Evolutionary conservation across 345 rosid species (phyloP).

Genomic region (Streptanthus diversifolius): DNA sequence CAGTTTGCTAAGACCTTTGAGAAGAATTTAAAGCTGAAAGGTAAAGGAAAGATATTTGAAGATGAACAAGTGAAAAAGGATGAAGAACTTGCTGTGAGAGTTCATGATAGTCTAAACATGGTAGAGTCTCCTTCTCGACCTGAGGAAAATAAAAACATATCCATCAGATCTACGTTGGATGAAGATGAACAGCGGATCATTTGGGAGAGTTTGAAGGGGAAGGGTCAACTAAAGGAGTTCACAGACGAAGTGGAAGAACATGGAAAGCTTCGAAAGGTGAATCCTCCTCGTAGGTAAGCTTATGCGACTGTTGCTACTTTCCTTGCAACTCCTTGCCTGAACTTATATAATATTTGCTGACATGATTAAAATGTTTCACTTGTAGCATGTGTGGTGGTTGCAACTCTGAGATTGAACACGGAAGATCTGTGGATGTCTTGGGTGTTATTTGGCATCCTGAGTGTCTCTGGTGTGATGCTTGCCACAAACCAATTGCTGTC

Average conservation of each 20-base stretch:
- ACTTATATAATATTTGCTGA: neutral
- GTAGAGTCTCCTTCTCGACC: slow-evolving; percentile 39
- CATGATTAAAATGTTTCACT: neutral
- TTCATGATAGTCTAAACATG: slow-evolving; percentile 58
- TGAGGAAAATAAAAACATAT: neutral
- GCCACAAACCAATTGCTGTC: slow-evolving; percentile 56
- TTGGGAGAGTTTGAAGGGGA: slow-evolving; percentile 17
- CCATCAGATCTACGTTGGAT: neutral
- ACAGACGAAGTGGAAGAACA: neutral
- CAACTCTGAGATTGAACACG: slow-evolving; percentile 48
- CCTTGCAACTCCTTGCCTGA: neutral
- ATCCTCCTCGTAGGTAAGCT: slow-evolving; percentile 27
- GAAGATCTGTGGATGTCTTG: slow-evolving; percentile 61
- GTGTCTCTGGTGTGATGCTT: slow-evolving; percentile 65
- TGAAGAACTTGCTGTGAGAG: slow-evolving; percentile 56
- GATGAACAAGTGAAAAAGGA: slow-evolving; percentile 62
- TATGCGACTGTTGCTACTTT: neutral
- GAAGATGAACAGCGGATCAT: slow-evolving; percentile 22
- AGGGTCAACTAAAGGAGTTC: neutral
- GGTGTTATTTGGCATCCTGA: slow-evolving; percentile 69
- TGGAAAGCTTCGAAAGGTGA: neutral
- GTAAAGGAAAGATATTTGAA: neutral
- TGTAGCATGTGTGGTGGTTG: slow-evolving; percentile 73
- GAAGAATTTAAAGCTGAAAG: slow-evolving; percentile 36
- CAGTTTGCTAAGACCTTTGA: neutral